A percentile compares a stretch with the other conserved stretches of the same genome.
These are phyloP conservation scores for Eimeria maxima DNA, from an alignment of 169 alveolate species.

Conservation along the genomic window DNA sequence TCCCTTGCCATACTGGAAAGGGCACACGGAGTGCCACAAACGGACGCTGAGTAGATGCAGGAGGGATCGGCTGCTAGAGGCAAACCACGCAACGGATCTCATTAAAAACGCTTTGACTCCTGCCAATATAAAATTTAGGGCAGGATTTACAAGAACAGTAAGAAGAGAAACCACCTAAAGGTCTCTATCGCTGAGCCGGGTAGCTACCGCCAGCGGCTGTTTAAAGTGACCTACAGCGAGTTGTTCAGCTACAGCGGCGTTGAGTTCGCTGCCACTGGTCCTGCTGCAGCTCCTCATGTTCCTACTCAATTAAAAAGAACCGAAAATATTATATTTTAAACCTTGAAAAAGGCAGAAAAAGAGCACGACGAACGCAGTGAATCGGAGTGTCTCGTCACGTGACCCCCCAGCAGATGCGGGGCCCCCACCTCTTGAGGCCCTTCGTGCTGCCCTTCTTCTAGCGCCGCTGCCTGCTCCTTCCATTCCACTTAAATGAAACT, in stretches of 20 bases:
- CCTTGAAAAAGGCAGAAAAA: not conserved
- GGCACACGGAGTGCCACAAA: not conserved
- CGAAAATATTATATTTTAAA: no score
- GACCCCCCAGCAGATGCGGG: not conserved
- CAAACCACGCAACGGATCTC: not conserved
- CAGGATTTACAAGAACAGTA: no score
- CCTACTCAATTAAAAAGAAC: not conserved
- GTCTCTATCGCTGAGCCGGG: not conserved
- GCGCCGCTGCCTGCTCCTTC: not conserved
- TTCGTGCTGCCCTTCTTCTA: not conserved
- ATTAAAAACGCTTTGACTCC: not conserved
- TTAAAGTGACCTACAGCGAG: not conserved
- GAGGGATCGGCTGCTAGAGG: not conserved
- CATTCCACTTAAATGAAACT: no score
- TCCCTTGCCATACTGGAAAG: not conserved
- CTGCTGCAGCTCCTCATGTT: not conserved
- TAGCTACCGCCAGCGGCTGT: not conserved
- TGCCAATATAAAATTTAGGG: no score
- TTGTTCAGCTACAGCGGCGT: not conserved
- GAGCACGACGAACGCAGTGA: not conserved
- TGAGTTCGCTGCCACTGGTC: not conserved
- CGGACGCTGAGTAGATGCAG: not conserved
- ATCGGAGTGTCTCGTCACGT: no score
- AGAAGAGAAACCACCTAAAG: no score
- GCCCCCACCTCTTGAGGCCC: not conserved